These are phyloP conservation scores for Dichotomopilus funicola DNA, from an alignment of 2,329 filamentous ascomycete species.

Conservation along the genomic window DNA sequence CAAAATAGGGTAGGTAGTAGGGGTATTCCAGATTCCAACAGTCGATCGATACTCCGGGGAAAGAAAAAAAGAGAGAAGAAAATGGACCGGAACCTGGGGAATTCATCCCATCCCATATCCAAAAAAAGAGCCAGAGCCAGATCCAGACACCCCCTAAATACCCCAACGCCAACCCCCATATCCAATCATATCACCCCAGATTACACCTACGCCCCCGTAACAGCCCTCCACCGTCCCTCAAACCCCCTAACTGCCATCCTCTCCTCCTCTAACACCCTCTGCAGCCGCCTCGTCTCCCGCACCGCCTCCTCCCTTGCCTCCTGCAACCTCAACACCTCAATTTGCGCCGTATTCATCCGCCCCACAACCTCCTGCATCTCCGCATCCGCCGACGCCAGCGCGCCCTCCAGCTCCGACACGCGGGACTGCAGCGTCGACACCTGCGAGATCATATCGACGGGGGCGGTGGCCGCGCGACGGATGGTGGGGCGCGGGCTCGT, in stretches of 20 bases:
- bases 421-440: constrained; percentile 69
- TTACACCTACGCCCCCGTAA: background rate
- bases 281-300: constrained; percentile 62
- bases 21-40: background rate
- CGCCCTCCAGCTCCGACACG: constrained; percentile 78
- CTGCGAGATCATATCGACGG: constrained; percentile 45
- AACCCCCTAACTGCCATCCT: constrained; percentile 44
- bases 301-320: constrained; percentile 68
- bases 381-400: constrained; percentile 65
- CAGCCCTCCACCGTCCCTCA: constrained; percentile 34
- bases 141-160: background rate
- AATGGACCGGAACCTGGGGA: too few relatives aligned
- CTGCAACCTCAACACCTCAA: constrained; percentile 74
- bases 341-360: constrained; percentile 75
- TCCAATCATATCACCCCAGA: background rate
- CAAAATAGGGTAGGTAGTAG: background rate
- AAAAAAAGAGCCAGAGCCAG: background rate
- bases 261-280: constrained; percentile 60
- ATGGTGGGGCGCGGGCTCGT: constrained; percentile 21
- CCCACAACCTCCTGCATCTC: constrained; percentile 82
- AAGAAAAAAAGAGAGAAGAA: too few relatives aligned
- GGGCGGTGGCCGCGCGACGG: constrained; percentile 36
- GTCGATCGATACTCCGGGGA: too few relatives aligned
- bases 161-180: background rate
- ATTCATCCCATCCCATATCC: too few relatives aligned